Evolutionary conservation across 768 basidiomycete genomes (phyloP), one percentile per base, ranked within the genome.

Genomic region (Amanita pseudoporphyria): DNA sequence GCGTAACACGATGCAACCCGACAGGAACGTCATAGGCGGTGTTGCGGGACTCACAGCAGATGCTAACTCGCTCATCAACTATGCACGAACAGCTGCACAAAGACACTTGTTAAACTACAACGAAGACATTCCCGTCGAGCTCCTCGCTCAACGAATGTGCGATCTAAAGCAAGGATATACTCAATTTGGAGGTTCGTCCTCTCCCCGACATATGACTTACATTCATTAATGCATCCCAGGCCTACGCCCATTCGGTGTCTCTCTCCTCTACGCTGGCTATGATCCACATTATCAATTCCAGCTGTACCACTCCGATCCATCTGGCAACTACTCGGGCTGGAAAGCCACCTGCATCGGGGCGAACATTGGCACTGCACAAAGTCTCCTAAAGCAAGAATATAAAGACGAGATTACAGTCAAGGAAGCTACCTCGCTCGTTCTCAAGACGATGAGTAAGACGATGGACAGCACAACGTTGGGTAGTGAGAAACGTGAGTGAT

Each of bases 81-180:
- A 79, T 61, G 89, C 94, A 7, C 82, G 96, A 52, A 79, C 83
- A 52, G 87, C 89, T 0, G 94, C 96, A 1, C 94, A 99, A 64
- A 72, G 72, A 45, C 90, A 99, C 70, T 68, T 99, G 53, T 71
- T 92, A 59, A 74, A 73, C 44, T 99, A 96, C 71, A 91, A 98
- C 61, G 91, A 97, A 66, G 94, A 96, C 63, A 98, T 99, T 57
- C 95, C 95, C 5, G 96, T 97, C 26, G 96, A 99, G 66, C 72
- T 95, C 58, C 82, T 99, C 49, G 87, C 93, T 10, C 93, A 97
- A 63, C 77, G 86, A 49, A 68, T 99, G 52, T 98, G 95, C 60
- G 89, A 99, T 68, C 80, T 95, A 73, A 99, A 99, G 72, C 96
- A 99, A 64, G 93, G 93, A 6, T 98, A 97, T 63, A 98, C 95